A percentile compares a stretch with the other conserved stretches of the same genome.
Evolutionary conservation across 257 asterid genomes (phyloP).

Genomic region (Nicotiana paniculata): DNA sequence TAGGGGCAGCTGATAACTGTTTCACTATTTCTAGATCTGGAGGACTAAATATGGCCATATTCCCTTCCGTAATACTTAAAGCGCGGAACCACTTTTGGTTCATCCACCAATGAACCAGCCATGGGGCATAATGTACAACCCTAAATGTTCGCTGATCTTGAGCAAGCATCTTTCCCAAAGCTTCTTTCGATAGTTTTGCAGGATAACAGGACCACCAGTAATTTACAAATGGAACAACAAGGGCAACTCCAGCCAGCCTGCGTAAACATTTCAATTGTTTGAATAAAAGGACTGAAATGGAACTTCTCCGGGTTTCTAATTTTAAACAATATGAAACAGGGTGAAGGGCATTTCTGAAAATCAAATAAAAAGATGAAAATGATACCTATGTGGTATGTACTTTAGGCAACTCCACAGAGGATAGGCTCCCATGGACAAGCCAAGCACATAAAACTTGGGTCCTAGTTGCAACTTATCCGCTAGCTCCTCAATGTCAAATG

Average conservation of each 20-base stretch:
- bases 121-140: constrained; percentile 64
- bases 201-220: constrained; percentile 80
- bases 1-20: constrained; percentile 33
- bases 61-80: constrained; percentile 48
- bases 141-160: constrained; percentile 51
- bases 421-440: constrained; percentile 76
- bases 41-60: constrained; percentile 29
- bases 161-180: constrained; percentile 23
- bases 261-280: not conserved
- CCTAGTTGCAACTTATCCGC: constrained; percentile 73
- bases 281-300: not conserved
- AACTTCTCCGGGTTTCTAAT: not conserved
- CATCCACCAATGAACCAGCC: constrained; percentile 84
- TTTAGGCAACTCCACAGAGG: constrained; percentile 62
- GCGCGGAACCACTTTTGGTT: constrained; percentile 71
- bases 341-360: not conserved
- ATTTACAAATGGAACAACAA: constrained; percentile 61
- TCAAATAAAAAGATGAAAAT: not conserved
- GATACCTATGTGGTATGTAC: constrained; percentile 75
- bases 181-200: constrained; percentile 32
- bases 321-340: not conserved
- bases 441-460: constrained; percentile 56
- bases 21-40: constrained; percentile 52
- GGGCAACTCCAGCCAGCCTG: constrained; percentile 74
- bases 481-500: constrained; percentile 74